Conservation (phyloP, 2,329 filamentous ascomycete species). For the Colletotrichum lentis region DNA sequence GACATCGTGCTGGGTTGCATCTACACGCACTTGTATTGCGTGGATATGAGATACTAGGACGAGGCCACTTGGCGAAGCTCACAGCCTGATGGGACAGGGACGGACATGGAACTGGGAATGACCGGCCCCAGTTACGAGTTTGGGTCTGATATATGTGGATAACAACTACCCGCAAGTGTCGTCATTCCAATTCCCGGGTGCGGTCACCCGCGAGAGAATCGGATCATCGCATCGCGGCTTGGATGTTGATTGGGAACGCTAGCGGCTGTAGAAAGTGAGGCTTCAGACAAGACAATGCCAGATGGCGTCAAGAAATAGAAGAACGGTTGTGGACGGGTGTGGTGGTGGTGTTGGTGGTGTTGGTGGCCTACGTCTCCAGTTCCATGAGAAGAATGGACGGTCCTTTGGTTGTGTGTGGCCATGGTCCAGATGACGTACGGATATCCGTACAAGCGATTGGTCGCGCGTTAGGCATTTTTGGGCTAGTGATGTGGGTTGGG, state of each 20-base stretch:
- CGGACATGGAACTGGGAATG: constrained; percentile 6
- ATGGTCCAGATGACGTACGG: constrained; percentile 21
- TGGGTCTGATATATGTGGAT: constrained; percentile 22
- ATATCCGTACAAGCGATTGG: constrained; percentile 36
- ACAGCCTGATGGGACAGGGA: constrained; percentile 23
- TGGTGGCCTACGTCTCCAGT: background rate
- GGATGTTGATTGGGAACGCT: constrained; percentile 14
- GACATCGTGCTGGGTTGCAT: constrained; percentile 19
- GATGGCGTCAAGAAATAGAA: background rate
- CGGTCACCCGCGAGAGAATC: constrained; percentile 12
- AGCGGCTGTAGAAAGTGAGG: background rate
- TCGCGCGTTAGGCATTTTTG: constrained; percentile 31
- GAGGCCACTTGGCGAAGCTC: constrained; percentile 8
- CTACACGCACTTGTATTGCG: background rate
- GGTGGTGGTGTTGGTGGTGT: background rate
- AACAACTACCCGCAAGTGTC: constrained; percentile 23
- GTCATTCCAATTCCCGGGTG: constrained; percentile 33
- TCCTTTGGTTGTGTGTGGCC: constrained; percentile 18
- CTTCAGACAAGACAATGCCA: background rate
- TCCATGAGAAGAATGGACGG: background rate
- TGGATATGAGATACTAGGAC: constrained; percentile 12
- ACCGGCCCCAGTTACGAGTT: background rate
- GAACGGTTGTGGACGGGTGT: background rate
- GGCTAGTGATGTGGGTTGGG: constrained; percentile 45
- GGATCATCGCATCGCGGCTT: constrained; percentile 6